Base-by-base conservation (phyloP, 768 basidiomycete genomes). In the Mycena capillaripes region DNA sequence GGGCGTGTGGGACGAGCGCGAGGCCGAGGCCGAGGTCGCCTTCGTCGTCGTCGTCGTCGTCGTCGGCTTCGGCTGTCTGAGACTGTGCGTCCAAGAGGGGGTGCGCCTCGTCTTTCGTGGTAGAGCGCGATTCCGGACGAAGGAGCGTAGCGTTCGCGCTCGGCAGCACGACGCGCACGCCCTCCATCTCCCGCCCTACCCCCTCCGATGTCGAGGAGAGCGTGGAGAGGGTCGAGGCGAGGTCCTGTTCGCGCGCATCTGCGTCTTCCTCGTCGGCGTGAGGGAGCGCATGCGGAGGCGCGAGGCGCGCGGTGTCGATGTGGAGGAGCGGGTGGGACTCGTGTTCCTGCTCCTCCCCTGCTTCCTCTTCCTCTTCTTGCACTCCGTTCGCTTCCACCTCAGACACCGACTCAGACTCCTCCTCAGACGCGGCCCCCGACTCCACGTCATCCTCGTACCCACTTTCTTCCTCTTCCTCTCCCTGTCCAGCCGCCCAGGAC, bases 1-100 rank as follows among this genome's bases (percentile, higher is more conserved):
- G 25, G 81, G 82, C 16, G 56, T 66, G n/a, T 4, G 60, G n/a
- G 23, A 29, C 38, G 38, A 16, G 38, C n/a, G 16, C 38, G 25
- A 16, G 34, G 8, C 25, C 21, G 62, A 32, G 34, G 30, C 30
- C 27, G 55, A 29, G 52, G 19, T 34, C 64, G 23, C 65, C 62
- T 34, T 29, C 46, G 16, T 34, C 70, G 19, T 27, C 27, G 1
- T 65, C 72, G 16, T 16, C 1, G 3, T 42, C 38, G 36, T 52
- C 53, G 9, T 40, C 66, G 34, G 53, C n/a, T 8, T 59, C 52
- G 16, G 30, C 36, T 6, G 6, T 12, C 36, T 36, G 36, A n/a
- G n/a, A n/a, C n/a, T n/a, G n/a, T n/a, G n/a, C n/a, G n/a, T n/a
- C n/a, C n/a, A n/a, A n/a, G n/a, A n/a, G n/a, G n/a, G n/a, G n/a